Conservation (phyloP, 176 grass and related monocot genomes). For the Paspalum vaginatum region DNA sequence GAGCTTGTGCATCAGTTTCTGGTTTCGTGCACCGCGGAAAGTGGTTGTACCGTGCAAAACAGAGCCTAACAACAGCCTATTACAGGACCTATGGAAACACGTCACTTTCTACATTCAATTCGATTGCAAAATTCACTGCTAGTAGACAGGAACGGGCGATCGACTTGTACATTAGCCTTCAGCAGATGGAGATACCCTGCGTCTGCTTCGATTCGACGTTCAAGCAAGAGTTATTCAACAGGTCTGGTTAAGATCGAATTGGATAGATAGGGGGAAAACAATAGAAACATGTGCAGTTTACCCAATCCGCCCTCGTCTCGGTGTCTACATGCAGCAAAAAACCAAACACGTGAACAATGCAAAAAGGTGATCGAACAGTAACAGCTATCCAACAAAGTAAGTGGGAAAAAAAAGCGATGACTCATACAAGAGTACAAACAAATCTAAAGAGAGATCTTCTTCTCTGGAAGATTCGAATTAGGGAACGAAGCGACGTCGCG, state of each 20-base stretch:
- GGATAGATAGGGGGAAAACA: neutral
- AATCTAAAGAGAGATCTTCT: conserved; percentile 17
- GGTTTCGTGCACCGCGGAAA: neutral
- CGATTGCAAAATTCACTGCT: neutral
- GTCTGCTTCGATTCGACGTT: neutral
- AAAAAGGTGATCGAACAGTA: conserved; percentile 37
- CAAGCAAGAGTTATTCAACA: neutral
- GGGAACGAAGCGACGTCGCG: neutral
- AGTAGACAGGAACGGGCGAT: neutral
- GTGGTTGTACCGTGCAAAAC: neutral
- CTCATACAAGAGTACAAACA: neutral
- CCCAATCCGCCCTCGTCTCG: neutral
- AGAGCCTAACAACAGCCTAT: neutral
- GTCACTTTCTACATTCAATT: neutral
- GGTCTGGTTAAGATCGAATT: neutral
- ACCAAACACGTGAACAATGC: conserved; percentile 18
- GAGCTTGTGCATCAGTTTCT: neutral
- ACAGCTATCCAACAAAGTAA: conserved; percentile 38
- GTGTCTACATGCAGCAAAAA: neutral
- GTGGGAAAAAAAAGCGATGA: neutral
- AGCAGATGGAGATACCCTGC: neutral
- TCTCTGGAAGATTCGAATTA: conserved; percentile 35
- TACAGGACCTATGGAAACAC: neutral
- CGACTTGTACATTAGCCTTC: neutral
- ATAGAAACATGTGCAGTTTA: neutral